Evolutionary conservation across 345 rosid species (phyloP).

Genomic region (Bruguiera gymnorhiza): DNA sequence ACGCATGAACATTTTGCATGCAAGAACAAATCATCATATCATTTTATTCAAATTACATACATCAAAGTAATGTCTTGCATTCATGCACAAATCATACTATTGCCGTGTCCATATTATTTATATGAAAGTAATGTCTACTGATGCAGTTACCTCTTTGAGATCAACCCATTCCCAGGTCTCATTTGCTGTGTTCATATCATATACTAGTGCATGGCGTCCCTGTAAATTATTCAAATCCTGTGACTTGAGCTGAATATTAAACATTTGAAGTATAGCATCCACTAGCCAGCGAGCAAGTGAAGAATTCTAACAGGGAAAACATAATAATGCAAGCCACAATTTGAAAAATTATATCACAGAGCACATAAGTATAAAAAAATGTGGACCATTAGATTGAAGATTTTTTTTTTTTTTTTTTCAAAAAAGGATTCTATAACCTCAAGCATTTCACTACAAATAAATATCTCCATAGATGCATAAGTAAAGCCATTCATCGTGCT

Average conservation of each 20-base stretch:
- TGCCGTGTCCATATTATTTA: no score
- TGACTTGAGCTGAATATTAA: background rate
- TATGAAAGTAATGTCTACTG: no score
- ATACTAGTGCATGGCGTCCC: constrained; percentile 91
- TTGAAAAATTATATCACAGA: no score
- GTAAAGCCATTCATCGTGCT: background rate
- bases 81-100: no score
- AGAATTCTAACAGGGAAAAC: no score
- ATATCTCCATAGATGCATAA: background rate
- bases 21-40: background rate
- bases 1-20: background rate
- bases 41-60: background rate
- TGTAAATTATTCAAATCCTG: constrained; percentile 34
- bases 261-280: background rate
- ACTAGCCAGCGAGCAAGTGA: background rate
- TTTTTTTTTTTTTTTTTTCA: no score
- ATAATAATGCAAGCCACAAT: no score
- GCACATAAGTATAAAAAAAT: no score
- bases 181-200: constrained; percentile 57
- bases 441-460: background rate
- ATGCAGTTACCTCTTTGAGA: constrained; percentile 67
- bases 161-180: constrained; percentile 99
- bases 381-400: no score
- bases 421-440: no score
- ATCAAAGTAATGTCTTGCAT: background rate